phyloP scores from a whole-genome alignment of 2,329 filamentous ascomycete genomes.

The Catunica adiposa region DNA sequence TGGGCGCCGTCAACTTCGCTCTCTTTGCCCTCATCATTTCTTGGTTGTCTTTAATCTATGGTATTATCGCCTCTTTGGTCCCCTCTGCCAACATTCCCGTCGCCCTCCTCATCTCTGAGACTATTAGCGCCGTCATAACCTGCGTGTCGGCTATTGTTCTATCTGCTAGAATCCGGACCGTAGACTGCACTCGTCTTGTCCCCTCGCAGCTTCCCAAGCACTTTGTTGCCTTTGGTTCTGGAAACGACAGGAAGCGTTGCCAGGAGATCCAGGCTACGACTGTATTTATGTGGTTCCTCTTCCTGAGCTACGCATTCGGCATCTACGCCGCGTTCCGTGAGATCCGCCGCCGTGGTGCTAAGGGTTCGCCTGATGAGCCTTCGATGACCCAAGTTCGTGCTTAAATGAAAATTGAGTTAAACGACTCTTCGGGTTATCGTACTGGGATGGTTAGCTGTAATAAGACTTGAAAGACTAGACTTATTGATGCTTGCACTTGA shows the following conservation, averaged over 20 bases:
- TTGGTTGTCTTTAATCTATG: constrained; percentile 49
- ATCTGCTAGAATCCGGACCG: constrained; percentile 49
- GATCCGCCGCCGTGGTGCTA: constrained; percentile 31
- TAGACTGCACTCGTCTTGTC: constrained; percentile 45
- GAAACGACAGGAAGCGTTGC: constrained; percentile 46
- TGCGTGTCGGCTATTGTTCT: constrained; percentile 56
- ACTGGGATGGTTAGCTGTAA: not conserved
- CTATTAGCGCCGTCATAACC: constrained; percentile 46
- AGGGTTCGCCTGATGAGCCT: constrained; percentile 29
- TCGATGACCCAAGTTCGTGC: constrained; percentile 42
- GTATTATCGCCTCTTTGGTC: constrained; percentile 39
- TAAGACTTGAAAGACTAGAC: not conserved
- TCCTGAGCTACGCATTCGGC: constrained; percentile 41
- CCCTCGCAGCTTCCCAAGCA: constrained; percentile 23
- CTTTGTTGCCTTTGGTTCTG: constrained; percentile 47
- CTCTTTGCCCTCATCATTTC: constrained; percentile 54
- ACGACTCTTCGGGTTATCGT: not conserved
- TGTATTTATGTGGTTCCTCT: constrained; percentile 69
- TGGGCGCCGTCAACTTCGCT: constrained; percentile 41
- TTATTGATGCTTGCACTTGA: not conserved
- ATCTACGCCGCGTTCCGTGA: constrained; percentile 39
- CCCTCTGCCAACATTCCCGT: constrained; percentile 35
- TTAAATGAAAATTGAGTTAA: constrained; percentile 18
- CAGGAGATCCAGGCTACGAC: constrained; percentile 57
- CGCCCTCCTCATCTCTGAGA: constrained; percentile 39